Evolutionary conservation across 306 rosid species (phyloP).

Genomic region (Cucumis sativus): DNA sequence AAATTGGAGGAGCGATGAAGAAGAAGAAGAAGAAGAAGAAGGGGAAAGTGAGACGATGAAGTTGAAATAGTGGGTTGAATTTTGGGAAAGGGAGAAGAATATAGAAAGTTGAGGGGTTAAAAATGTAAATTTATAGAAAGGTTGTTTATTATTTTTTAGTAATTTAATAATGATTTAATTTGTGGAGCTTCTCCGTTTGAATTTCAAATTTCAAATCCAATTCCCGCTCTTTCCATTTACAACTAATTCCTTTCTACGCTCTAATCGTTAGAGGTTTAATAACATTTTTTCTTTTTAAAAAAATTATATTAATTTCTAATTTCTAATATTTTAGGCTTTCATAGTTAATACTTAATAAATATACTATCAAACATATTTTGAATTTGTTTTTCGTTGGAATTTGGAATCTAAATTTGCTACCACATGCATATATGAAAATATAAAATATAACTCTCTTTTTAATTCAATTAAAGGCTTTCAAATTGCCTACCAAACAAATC

Average conservation of each 20-base stretch:
- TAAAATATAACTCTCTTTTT: too few relatives aligned
- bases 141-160: background rate
- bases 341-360: too few relatives aligned
- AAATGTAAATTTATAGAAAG: background rate
- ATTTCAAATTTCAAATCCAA: background rate
- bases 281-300: background rate
- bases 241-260: background rate
- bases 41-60: background rate
- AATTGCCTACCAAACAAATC: too few relatives aligned
- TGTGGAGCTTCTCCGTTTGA: background rate
- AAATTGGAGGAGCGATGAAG: background rate
- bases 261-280: background rate
- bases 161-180: background rate
- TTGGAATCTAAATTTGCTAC: too few relatives aligned
- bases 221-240: background rate
- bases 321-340: too few relatives aligned
- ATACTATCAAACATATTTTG: too few relatives aligned
- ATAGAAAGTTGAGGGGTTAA: background rate
- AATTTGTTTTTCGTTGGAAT: too few relatives aligned
- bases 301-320: too few relatives aligned
- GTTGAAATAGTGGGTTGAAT: background rate
- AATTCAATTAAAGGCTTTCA: too few relatives aligned
- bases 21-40: background rate
- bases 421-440: too few relatives aligned
- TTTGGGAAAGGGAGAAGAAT: background rate